phyloP scores from a whole-genome alignment of 2,329 filamentous ascomycete genomes.

The Berkeleyomyces rouxiae region DNA sequence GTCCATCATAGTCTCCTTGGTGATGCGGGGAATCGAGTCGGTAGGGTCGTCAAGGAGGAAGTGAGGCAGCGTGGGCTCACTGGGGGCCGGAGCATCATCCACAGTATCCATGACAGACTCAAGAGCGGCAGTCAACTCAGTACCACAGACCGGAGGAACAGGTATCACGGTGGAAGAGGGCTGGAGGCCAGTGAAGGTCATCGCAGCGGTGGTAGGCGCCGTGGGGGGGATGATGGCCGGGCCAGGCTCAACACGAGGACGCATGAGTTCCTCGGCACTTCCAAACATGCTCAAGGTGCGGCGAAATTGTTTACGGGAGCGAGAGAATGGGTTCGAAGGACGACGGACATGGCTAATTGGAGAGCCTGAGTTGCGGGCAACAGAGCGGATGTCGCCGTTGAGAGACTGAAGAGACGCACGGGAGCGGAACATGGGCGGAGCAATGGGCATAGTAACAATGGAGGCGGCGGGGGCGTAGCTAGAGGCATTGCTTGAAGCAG shows the following conservation, averaged over 20 bases:
- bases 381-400: slow-evolving; percentile 2
- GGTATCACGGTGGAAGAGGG: not conserved
- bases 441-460: slow-evolving; percentile 24
- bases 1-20: slow-evolving; percentile 64
- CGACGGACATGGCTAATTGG: slow-evolving; percentile 61
- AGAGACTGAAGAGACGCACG: slow-evolving; percentile 7
- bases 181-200: not conserved
- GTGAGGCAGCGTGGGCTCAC: slow-evolving; percentile 63
- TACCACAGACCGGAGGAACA: slow-evolving; percentile 15
- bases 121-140: slow-evolving; percentile 32
- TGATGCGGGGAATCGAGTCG: slow-evolving; percentile 79
- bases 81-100: slow-evolving; percentile 42
- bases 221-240: slow-evolving; percentile 16
- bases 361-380: slow-evolving; percentile 34
- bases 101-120: slow-evolving; percentile 63
- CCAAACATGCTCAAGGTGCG: slow-evolving; percentile 98
- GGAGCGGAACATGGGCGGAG: slow-evolving; percentile 33
- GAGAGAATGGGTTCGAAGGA: slow-evolving; percentile 50
- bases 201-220: not conserved
- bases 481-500: slow-evolving; percentile 17
- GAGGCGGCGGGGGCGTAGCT: not conserved
- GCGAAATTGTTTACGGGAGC: slow-evolving; percentile 75
- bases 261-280: slow-evolving; percentile 73
- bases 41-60: slow-evolving; percentile 65
- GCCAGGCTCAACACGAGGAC: slow-evolving; percentile 39